Base-by-base conservation (phyloP, 106 monocot species). In the Phalaenopsis aphrodite region DNA sequence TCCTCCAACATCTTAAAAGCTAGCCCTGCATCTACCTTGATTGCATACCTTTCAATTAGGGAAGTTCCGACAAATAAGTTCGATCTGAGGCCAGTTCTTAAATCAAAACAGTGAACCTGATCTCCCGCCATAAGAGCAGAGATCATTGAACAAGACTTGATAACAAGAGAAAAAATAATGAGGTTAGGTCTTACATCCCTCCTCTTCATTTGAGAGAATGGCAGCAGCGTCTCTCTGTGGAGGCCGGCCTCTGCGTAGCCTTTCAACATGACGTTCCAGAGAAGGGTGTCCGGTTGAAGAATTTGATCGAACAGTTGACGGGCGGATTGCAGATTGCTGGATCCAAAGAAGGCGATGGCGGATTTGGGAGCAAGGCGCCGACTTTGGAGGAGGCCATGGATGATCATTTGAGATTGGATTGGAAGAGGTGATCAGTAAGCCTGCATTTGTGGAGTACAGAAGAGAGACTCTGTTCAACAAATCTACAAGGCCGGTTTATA, bases 181-280 rank as follows among this genome's bases (percentile, higher is more conserved):
- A 64, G 65, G 72, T 83, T 84, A 39, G 86, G 89, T 15, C 67
- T 11, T 6, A 83, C 85, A 69, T 79, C 78, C n/a, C 86, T 72
- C 42, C 41, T 74, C 30, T 56, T 65, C 93, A 90, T 93, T 18
- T 37, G 73, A 21, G 55, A 30, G 71, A 90, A 93, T 45, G 85
- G 42, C 5, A 23, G 47, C 8, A 93, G 69, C 5, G 86, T 80
- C 8, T 87, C 81, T 5, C 36, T 2, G 74, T 86, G 78, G 23
- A 80, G 39, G 2, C 82, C 80, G 0, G 18, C 78, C 14, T 78
- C 80, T 0, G 80, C 75, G 82, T 81, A 82, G 3, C 89, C 89
- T 30, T 84, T 85, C 58, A 92, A 78, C 87, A 92, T 86, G 73
- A 89, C 84, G 78, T 92, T 92, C 78, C 78, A 87, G 55, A 84